phyloP scores from a whole-genome alignment of 2,329 filamentous ascomycete species.

The Acrocalymma vagum region DNA sequence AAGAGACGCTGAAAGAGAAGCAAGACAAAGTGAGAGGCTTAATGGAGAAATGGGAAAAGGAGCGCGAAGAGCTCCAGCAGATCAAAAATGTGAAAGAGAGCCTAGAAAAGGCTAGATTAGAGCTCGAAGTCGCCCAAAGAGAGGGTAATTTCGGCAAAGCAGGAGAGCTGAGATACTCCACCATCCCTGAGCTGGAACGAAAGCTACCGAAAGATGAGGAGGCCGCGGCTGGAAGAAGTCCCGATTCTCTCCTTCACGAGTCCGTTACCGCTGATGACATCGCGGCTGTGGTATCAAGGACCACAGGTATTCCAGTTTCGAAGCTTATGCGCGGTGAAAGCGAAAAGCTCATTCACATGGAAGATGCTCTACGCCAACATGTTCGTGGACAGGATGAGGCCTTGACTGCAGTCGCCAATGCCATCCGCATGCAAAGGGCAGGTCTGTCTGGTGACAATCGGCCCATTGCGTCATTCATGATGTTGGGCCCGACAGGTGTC shows the following conservation, averaged over 20 bases:
- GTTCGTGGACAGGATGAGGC: slow-evolving; percentile 96
- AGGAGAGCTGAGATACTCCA: slow-evolving; percentile 88
- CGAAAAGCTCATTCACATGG: slow-evolving; percentile 95
- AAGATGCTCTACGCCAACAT: slow-evolving; percentile 82
- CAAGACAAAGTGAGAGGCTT: slow-evolving; percentile 79
- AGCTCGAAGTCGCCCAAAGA: slow-evolving; percentile 87
- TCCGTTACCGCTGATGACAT: slow-evolving; percentile 97
- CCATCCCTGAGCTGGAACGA: slow-evolving; percentile 81
- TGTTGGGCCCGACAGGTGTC: slow-evolving; percentile 94
- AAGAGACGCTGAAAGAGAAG: slow-evolving; percentile 76
- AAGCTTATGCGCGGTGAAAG: slow-evolving; percentile 94
- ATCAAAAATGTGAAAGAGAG: slow-evolving; percentile 89
- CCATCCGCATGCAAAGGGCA: slow-evolving; percentile 91
- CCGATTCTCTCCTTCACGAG: slow-evolving; percentile 81
- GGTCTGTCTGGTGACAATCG: slow-evolving; percentile 91
- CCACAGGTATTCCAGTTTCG: slow-evolving; percentile 90
- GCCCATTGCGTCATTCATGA: slow-evolving; percentile 95
- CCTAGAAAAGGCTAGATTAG: slow-evolving; percentile 84
- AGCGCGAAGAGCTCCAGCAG: slow-evolving; percentile 82
- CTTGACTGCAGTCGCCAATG: slow-evolving; percentile 87
- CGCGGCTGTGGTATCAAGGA: slow-evolving; percentile 85
- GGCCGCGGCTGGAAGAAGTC: slow-evolving; percentile 27
- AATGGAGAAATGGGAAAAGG: slow-evolving; percentile 88
- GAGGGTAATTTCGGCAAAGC: slow-evolving; percentile 89
- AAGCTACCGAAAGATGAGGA: slow-evolving; percentile 80